phyloP scores from a whole-genome alignment of 169 alveolate genomes.

The Plasmodium billcollinsi region DNA sequence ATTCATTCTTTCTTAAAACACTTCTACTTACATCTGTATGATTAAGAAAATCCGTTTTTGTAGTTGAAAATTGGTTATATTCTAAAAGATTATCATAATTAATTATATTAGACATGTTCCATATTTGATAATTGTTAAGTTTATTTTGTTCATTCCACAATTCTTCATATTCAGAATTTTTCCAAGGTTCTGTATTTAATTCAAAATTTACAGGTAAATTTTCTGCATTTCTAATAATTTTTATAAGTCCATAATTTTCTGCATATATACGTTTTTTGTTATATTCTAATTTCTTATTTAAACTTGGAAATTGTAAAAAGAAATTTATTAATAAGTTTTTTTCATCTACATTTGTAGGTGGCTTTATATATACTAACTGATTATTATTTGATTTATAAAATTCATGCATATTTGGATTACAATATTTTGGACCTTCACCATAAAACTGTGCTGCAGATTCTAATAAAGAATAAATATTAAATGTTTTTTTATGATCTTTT shows the following conservation, averaged over 20 bases:
- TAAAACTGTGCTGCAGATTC: conserved; percentile 75
- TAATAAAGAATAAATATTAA: conserved; percentile 44
- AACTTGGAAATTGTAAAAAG: conserved; percentile 67
- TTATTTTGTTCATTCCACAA: conserved; percentile 67
- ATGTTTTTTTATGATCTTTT: conserved; percentile 55
- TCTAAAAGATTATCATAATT: conserved; percentile 12
- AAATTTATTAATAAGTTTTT: conserved; percentile 59
- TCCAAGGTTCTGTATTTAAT: conserved; percentile 58
- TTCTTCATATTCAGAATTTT: conserved; percentile 15
- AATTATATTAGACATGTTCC: conserved; percentile 59
- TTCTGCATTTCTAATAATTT: conserved; percentile 58
- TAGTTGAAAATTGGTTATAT: conserved; percentile 8
- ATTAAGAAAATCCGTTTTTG: conserved; percentile 10
- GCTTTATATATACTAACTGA: conserved; percentile 70
- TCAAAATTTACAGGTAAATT: conserved; percentile 49
- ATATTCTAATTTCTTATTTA: conserved; percentile 56
- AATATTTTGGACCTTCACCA: conserved; percentile 79
- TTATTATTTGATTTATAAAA: conserved; percentile 63
- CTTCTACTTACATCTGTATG: neutral
- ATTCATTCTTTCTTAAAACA: neutral
- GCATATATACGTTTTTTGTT: conserved; percentile 73
- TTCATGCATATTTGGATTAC: conserved; percentile 68
- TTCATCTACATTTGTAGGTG: conserved; percentile 61
- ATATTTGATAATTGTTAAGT: conserved; percentile 55
- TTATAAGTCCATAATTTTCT: conserved; percentile 71